Conservation (phyloP, 345 rosid species). For the Punica granatum region DNA sequence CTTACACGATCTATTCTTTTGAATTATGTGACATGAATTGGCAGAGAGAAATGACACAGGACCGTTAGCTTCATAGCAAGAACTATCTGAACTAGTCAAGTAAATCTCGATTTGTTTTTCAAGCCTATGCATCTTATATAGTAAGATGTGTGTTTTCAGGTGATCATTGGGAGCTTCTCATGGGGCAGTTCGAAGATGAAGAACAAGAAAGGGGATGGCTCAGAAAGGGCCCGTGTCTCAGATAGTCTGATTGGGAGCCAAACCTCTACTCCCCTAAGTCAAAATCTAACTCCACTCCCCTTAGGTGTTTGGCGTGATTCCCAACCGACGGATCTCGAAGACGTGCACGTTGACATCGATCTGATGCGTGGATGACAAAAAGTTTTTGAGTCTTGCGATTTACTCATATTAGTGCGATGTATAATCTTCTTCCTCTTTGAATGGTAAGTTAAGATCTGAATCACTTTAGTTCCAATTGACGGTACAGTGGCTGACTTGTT, state of each 20-base stretch:
- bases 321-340: constrained; percentile 60
- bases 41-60: not conserved
- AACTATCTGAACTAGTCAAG: not conserved
- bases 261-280: constrained; percentile 30
- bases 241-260: not conserved
- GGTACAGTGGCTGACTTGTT: constrained; percentile 13
- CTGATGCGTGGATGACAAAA: constrained; percentile 72
- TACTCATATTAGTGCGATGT: not conserved
- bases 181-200: constrained; percentile 74
- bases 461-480: not conserved
- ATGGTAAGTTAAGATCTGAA: not conserved
- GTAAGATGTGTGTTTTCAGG: constrained; percentile 29
- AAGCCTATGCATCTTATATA: not conserved
- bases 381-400: not conserved
- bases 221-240: constrained; percentile 32
- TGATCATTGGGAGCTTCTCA: constrained; percentile 84
- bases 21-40: not conserved
- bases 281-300: constrained; percentile 51
- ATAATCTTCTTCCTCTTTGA: constrained; percentile 19
- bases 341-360: constrained; percentile 71
- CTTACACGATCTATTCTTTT: not conserved
- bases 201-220: constrained; percentile 55
- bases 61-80: not conserved
- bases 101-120: not conserved
- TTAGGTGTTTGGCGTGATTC: constrained; percentile 73